Base-by-base conservation (phyloP, 2,329 filamentous ascomycete genomes). In the Claviceps monticola region DNA sequence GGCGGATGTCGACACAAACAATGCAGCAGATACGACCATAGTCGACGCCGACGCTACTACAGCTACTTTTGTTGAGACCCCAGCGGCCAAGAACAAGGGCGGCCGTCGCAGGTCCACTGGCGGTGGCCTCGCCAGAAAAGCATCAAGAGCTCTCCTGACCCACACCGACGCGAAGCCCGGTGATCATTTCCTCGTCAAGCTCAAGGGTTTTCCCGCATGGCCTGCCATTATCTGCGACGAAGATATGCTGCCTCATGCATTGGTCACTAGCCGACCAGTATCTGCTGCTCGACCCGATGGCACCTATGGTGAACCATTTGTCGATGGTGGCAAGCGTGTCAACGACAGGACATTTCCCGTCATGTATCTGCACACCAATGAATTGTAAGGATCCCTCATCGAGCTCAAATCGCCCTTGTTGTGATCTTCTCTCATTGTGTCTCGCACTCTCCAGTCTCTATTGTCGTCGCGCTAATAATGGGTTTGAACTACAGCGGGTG, bases 131-230 rank as follows among this genome's bases (percentile, higher is more conserved):
- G 93, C 82, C 73, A 88, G 84, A 73, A 95, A 93, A 75, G 86
- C 82, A 64, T 90, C 86, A 47, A 83, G 83, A 70, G 75, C 78
- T 56, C 83, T 83, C 63, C 74, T 86, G 56, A 77, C 77, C 45
- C 79, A 88, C 59, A 75, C 88, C 50, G 80, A 95, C 64, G 90
- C 88, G 57, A 77, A 95, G 72, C 87, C 93, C 4, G 93, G 94
- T 59, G 85, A 97, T 61, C 86, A 90, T 69, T 97, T 86, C 70
- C 83, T 95, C 64, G 88, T 94, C 57, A 87, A 90, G 67, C 82
- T 98, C 68, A 95, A 94, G 75, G 93, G 91, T 54, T 95, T 88
- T 68, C 88, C 93, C 36, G 84, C 88, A 41, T 98, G 93, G 93
- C 93, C 93, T 16, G 84, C 88, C 51, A 86, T 98, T 64, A 82